Evolutionary conservation across 106 monocot genomes (phyloP).

Genomic region (Apostasia shenzhenica): DNA sequence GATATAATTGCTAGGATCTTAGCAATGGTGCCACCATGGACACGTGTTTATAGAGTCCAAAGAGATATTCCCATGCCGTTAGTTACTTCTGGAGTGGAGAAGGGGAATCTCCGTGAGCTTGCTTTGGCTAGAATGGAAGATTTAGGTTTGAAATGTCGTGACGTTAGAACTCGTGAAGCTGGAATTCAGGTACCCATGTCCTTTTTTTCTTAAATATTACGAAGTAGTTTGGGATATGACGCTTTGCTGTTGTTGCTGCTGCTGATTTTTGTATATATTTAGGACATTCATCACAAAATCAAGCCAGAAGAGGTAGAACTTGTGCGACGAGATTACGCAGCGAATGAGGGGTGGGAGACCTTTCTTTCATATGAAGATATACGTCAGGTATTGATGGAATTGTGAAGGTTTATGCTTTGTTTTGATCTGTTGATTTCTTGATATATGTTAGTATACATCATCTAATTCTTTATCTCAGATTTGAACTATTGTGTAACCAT

Average conservation of each 20-base stretch:
- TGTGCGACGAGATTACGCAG: conserved; percentile 89
- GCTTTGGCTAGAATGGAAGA: conserved; percentile 98
- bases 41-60: conserved; percentile 97
- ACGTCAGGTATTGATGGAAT: conserved; percentile 47
- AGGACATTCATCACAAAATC: conserved; percentile 99
- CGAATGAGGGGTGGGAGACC: conserved; percentile 99
- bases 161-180: conserved; percentile 98
- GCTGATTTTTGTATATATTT: background rate
- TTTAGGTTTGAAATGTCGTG: conserved; percentile 96
- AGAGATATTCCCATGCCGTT: conserved; percentile 99
- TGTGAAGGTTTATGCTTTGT: background rate
- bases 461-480: too few species aligned
- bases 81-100: conserved; percentile 98
- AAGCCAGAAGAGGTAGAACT: conserved; percentile 96
- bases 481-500: too few species aligned
- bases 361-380: conserved; percentile 98
- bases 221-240: too few species aligned
- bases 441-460: too few species aligned
- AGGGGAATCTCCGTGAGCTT: conserved; percentile 97
- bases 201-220: too few species aligned
- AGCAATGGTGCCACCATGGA: conserved; percentile 98
- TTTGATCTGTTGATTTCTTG: background rate
- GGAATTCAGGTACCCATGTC: conserved; percentile 78
- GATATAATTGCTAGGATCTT: conserved; percentile 94
- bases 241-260: background rate